Base-by-base conservation (phyloP, 2,329 filamentous ascomycete species). In the Ascomycota sp. region DNA sequence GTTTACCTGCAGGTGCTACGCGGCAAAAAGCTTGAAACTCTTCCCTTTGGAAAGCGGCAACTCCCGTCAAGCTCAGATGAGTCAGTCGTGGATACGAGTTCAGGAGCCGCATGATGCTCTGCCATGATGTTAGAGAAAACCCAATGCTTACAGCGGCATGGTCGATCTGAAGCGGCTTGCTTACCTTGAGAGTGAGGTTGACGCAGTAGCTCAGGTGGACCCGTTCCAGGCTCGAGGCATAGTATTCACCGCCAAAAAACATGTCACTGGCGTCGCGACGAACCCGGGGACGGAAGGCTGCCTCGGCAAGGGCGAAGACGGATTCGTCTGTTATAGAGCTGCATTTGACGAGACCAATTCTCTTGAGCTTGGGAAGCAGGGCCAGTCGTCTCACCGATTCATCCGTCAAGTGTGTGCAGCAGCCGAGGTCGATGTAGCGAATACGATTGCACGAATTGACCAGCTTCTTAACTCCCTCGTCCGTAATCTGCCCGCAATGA, bases 171-270 rank as follows among this genome's bases (percentile, higher is more conserved):
- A 17, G 15, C 15, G 15, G 3, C 15, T 17, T 17, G 15, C 15
- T 52, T 63, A 89, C 85, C 51, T 70, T 67, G 30, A 93, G 62
- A 1, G 78, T 89, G 30, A 98, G 55, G 38, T 80, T 76, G 25
- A 79, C 71, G 53, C 89, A 98, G 49, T 98, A 95, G 51, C 85
- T 94, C 24, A 98, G 64, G 59, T 98, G 89, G 8, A 98, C 89
- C 40, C 89, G 69, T 56, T 98, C 89, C 19, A 98, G 58, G 43
- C 77, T 85, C 13, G 61, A 61, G 33, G 61, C 59, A 31, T 58
- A 70, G 37, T 57, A 68, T 40, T 63, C 69, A 40, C 57, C 63
- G 28, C 50, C 58, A 35, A 57, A 51, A 33, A 50, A 52, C 42
- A 57, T 56, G 7, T 59, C 63, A 8, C 51, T 57, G 30, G 52